Percentiles rank a stretch among this genome's conserved stretches.
Conservation (phyloP, 306 rosid species). For the Gleditsia sinensis region DNA sequence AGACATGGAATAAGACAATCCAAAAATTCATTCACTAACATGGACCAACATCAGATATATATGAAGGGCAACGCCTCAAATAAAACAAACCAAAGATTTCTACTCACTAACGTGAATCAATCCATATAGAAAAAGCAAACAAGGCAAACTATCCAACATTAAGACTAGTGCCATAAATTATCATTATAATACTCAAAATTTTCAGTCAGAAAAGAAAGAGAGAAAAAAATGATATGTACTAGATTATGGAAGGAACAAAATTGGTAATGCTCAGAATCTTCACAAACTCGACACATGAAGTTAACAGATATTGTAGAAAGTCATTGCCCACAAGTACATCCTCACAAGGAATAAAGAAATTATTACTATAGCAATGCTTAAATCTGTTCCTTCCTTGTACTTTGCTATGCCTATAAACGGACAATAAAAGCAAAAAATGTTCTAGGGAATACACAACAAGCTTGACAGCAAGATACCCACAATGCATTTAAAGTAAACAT, state of each 20-base stretch:
- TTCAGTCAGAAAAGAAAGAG: not conserved
- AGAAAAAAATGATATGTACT: not conserved
- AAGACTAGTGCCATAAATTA: not conserved
- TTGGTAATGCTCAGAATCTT: conserved; percentile 6
- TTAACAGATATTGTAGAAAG: not conserved
- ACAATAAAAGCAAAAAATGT: not conserved
- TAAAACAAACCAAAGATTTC: conserved; percentile 9
- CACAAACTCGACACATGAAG: not conserved
- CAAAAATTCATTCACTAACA: conserved; percentile 15
- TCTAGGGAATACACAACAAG: not conserved
- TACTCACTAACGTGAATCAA: not conserved
- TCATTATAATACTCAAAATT: not conserved
- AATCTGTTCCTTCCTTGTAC: not conserved
- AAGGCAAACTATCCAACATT: conserved; percentile 15
- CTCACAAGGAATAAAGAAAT: not conserved
- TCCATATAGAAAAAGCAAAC: not conserved
- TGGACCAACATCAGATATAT: conserved; percentile 1
- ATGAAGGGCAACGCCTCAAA: not conserved
- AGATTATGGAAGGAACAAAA: conserved; percentile 14
- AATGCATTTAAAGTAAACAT: not conserved
- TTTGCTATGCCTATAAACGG: conserved; percentile 3
- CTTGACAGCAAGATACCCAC: not conserved
- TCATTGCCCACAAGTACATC: not conserved
- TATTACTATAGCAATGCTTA: not conserved
- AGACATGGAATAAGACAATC: not conserved